These are phyloP conservation scores for Canavalia ensiformis DNA, from an alignment of 306 rosid genomes.

Conservation along the genomic window DNA sequence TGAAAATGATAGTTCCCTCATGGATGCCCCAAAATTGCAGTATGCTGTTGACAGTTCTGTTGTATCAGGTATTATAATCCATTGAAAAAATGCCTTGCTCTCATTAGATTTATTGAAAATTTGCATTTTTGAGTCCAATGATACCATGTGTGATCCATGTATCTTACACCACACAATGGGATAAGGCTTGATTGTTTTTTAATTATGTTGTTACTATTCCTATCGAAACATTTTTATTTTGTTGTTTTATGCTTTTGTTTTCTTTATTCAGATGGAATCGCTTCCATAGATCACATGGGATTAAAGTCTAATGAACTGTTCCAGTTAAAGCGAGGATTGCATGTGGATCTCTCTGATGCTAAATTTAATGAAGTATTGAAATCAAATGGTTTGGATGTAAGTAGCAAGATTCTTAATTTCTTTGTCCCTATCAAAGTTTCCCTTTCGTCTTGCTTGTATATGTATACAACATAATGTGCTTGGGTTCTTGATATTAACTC, in stretches of 20 bases:
- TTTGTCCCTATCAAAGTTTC: constrained; percentile 48
- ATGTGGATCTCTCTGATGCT: constrained; percentile 66
- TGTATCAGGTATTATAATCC: constrained; percentile 56
- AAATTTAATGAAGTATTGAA: constrained; percentile 72
- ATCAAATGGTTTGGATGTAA: constrained; percentile 81
- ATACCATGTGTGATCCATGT: background rate
- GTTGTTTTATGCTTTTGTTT: constrained; percentile 35
- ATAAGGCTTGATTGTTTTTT: constrained; percentile 31
- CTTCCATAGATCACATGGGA: constrained; percentile 49
- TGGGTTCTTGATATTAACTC: constrained; percentile 18
- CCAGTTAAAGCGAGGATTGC: constrained; percentile 60
- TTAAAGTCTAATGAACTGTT: constrained; percentile 57
- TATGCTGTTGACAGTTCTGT: constrained; percentile 48
- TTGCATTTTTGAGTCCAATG: constrained; percentile 1
- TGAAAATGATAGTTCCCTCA: constrained; percentile 52
- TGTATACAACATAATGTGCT: background rate
- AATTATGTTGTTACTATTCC: constrained; percentile 37
- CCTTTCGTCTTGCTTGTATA: constrained; percentile 19
- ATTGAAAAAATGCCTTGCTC: constrained; percentile 18
- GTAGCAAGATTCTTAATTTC: constrained; percentile 45
- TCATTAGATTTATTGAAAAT: background rate
- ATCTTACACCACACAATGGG: background rate
- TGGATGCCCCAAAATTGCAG: constrained; percentile 55
- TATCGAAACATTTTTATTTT: constrained; percentile 37
- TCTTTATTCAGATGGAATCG: constrained; percentile 62